These are phyloP conservation scores for Bolboschoenus planiculmis DNA, from an alignment of 176 grass and related monocot species.

Conservation along the genomic window DNA sequence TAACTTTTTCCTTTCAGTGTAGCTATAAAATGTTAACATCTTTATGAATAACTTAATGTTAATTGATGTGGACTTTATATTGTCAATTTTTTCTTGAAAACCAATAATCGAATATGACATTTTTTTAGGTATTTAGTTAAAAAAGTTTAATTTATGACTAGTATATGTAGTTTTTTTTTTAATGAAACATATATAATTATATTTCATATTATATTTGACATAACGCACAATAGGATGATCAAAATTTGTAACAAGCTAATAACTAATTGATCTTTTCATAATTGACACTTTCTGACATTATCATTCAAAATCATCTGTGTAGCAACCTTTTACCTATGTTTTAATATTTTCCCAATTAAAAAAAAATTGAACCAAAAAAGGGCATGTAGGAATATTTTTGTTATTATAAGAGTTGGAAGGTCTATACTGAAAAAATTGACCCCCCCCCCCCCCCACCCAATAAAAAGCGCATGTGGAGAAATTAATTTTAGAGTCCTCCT, in stretches of 20 bases:
- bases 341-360: not conserved
- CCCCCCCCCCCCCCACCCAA: not conserved
- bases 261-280: not conserved
- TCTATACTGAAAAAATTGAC: not conserved
- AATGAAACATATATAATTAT: not conserved
- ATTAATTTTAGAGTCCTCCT: conserved; percentile 7
- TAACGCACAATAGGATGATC: not conserved
- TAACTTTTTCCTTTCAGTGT: not conserved
- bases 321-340: not conserved
- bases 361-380: not conserved
- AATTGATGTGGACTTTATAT: not conserved
- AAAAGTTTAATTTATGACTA: not conserved
- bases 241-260: not conserved
- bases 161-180: not conserved
- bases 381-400: not conserved
- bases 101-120: not conserved
- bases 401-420: not conserved
- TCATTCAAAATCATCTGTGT: not conserved
- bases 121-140: not conserved
- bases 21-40: not conserved
- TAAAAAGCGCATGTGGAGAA: conserved; percentile 1
- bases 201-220: not conserved
- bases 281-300: not conserved
- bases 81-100: not conserved
- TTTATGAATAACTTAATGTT: not conserved